Conservation (phyloP, 768 basidiomycete genomes). For the Roridomyces roridus region DNA sequence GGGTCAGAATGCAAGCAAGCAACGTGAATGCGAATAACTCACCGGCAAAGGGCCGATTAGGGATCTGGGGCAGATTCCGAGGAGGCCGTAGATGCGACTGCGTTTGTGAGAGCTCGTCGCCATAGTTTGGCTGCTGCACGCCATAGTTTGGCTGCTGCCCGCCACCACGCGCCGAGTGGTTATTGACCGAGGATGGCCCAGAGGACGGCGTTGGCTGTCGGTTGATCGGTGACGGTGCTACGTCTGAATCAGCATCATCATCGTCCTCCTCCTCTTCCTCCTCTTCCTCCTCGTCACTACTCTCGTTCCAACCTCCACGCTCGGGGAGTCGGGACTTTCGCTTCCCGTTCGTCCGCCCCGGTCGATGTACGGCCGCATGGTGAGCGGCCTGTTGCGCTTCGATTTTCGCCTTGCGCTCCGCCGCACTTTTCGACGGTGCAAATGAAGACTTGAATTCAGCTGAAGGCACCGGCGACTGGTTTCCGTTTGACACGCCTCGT, state of each 20-base stretch:
- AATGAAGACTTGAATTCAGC: conserved; percentile 82
- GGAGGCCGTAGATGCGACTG: conserved; percentile 61
- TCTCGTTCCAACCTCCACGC: conserved; percentile 70
- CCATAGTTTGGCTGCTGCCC: conserved; percentile 32
- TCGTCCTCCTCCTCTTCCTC: conserved; percentile 85
- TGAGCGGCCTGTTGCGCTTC: conserved; percentile 86
- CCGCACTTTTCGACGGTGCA: conserved; percentile 82
- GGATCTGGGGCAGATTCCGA: conserved; percentile 71
- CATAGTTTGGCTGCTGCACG: conserved; percentile 33
- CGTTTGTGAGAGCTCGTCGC: conserved; percentile 33
- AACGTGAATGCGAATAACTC: conserved; percentile 31
- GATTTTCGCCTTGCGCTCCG: conserved; percentile 82
- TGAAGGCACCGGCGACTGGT: conserved; percentile 25
- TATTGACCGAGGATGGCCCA: conserved; percentile 29
- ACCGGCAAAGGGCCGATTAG: conserved; percentile 53
- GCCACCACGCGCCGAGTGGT: conserved; percentile 33
- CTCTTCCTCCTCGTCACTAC: conserved; percentile 85
- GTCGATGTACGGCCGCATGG: conserved; percentile 77
- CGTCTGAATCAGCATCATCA: conserved; percentile 74
- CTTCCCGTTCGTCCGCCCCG: conserved; percentile 71
- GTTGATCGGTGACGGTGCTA: conserved; percentile 38
- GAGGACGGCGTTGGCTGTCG: conserved; percentile 34
- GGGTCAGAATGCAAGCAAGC: neutral
- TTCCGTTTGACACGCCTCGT: conserved; percentile 18
- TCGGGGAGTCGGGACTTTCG: conserved; percentile 63